phyloP scores from a whole-genome alignment of 345 rosid species.

The Eutrema yunnanense region DNA sequence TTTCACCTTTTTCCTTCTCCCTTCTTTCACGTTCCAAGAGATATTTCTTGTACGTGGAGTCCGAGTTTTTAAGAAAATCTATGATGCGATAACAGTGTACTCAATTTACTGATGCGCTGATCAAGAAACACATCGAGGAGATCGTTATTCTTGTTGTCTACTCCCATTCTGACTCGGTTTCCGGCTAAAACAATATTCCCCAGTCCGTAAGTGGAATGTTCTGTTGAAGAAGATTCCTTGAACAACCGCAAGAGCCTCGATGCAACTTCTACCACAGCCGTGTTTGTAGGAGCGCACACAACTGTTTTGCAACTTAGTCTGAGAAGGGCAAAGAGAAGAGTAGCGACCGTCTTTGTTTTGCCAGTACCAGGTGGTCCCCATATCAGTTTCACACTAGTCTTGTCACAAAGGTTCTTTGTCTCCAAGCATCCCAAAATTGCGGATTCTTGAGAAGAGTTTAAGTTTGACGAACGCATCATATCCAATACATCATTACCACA shows the following conservation, averaged over 20 bases:
- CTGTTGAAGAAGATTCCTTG: neutral
- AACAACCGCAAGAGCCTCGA: constrained; percentile 18
- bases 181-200: constrained; percentile 36
- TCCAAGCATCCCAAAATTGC: constrained; percentile 24
- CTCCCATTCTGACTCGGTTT: constrained; percentile 22
- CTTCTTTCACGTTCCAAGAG: neutral
- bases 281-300: constrained; percentile 48
- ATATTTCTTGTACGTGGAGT: neutral
- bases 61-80: constrained; percentile 11
- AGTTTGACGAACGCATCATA: constrained; percentile 23
- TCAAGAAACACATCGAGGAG: constrained; percentile 35
- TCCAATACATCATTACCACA: neutral
- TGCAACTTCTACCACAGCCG: constrained; percentile 33
- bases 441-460: constrained; percentile 35
- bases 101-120: constrained; percentile 24
- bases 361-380: constrained; percentile 60
- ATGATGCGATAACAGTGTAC: constrained; percentile 1
- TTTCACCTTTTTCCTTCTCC: neutral
- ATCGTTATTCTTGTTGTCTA: constrained; percentile 7
- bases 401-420: neutral
- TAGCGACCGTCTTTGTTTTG: constrained; percentile 38
- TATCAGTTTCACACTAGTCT: constrained; percentile 29
- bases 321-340: constrained; percentile 29
- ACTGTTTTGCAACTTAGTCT: constrained; percentile 28
- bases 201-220: constrained; percentile 16